Evolutionary conservation across 352 stramenopile genomes (phyloP), one percentile per base, ranked within the genome.

Genomic region (Blastocystis sp.): DNA sequence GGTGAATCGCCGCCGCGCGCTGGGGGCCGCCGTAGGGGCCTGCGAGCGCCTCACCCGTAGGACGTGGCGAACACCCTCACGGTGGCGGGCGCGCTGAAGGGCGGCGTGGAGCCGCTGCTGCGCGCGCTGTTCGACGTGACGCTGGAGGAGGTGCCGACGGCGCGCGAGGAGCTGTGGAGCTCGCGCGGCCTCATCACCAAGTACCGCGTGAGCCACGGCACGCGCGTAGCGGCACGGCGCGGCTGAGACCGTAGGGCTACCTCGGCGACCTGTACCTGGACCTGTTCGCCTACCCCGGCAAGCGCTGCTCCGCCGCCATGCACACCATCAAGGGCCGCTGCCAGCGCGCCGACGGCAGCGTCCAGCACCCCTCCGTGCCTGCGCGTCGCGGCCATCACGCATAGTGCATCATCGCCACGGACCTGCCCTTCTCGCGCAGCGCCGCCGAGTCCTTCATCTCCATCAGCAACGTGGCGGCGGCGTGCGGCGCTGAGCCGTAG

Each of bases 221-320:
- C 14, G 34, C 48, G 53, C 14, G 74, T 84, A 67, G 17, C 52
- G 14, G 52, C 48, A 59, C 69, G 4, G 34, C 19, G 19, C 28
- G 2, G 19, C 38, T 43, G 21, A n/a, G 45, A 81, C 28, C 11
- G 5, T 79, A 79, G 74, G 74, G 74, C 7, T 66, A 84, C 48
- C 34, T 84, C 1, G 74, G 74, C 4, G 74, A 84, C 41, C 40
- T 84, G 4, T 84, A 84, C 48, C 52, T 84, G 34, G 74, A 84
- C 45, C 53, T 84, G 23, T 84, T 59, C 48, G 23, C 56, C 17
- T 59, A 59, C 9, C 74, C 74, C 7, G 45, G 23, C 2, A 84
- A 84, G 66, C 45, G 60, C 21, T 48, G 65, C 41, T 34, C 74
- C n/a, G 59, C 34, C 66, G 53, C 74, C 11, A 84, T 84, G 74